Percentiles rank a stretch among this genome's conserved stretches.
These are phyloP conservation scores for Hypoxylon sp. DNA, from an alignment of 2,329 filamentous ascomycete species.

Conservation along the genomic window DNA sequence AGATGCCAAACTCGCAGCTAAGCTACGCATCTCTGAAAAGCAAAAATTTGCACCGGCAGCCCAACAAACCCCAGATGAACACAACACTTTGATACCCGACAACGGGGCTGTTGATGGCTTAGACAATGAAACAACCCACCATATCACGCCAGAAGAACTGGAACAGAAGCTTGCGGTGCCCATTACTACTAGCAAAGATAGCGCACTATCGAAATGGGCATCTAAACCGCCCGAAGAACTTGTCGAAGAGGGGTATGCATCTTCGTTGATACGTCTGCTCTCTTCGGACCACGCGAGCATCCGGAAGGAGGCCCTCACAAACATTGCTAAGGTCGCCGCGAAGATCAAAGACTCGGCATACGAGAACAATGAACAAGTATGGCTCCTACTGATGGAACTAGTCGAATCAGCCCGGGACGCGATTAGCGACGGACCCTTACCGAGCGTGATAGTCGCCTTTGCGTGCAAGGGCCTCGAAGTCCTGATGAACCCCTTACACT, in stretches of 20 bases:
- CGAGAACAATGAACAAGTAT: conserved; percentile 80
- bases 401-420: conserved; percentile 75
- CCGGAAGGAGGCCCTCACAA: conserved; percentile 79
- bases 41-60: conserved; percentile 8
- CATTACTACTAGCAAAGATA: conserved; percentile 62
- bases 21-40: conserved; percentile 42
- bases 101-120: conserved; percentile 1
- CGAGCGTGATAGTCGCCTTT: conserved; percentile 81
- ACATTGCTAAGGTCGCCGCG: conserved; percentile 72
- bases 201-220: conserved; percentile 72
- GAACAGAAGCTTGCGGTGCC: conserved; percentile 64
- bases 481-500: conserved; percentile 80
- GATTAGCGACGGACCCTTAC: conserved; percentile 69
- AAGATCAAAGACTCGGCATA: conserved; percentile 76
- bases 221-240: conserved; percentile 82
- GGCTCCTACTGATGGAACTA: conserved; percentile 82
- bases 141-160: conserved; percentile 59
- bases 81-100: background rate
- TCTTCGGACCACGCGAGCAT: conserved; percentile 80
- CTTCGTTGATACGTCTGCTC: conserved; percentile 78
- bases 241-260: conserved; percentile 80
- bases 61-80: background rate
- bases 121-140: conserved; percentile 21
- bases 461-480: conserved; percentile 76
- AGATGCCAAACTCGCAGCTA: conserved; percentile 54